These are phyloP conservation scores for Colletotrichum scovillei DNA, from an alignment of 2,329 filamentous ascomycete species.

Conservation along the genomic window DNA sequence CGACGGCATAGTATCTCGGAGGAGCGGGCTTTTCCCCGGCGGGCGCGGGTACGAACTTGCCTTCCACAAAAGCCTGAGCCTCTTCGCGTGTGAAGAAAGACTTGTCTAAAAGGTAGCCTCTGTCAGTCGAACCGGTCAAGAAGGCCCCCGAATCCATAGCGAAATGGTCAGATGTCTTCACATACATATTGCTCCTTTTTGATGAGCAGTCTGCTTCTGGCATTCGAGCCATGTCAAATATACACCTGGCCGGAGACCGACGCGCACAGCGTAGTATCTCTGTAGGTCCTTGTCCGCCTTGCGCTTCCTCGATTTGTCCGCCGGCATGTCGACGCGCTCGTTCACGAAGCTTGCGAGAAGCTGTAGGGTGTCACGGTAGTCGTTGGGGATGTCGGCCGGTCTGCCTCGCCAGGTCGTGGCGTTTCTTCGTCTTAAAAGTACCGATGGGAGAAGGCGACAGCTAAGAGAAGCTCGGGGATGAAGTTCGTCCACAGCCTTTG, in stretches of 20 bases:
- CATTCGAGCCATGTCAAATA: constrained; percentile 68
- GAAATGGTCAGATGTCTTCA: constrained; percentile 37
- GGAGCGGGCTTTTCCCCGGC: constrained; percentile 52
- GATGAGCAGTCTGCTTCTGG: constrained; percentile 69
- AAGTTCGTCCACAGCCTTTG: constrained; percentile 15
- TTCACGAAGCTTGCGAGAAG: constrained; percentile 3
- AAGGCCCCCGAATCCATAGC: not conserved
- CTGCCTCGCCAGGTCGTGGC: constrained; percentile 6
- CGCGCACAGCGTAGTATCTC: constrained; percentile 74
- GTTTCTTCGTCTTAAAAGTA: constrained; percentile 6
- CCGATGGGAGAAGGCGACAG: not conserved
- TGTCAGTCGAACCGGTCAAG: not conserved
- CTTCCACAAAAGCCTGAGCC: constrained; percentile 81
- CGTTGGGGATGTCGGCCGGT: not conserved
- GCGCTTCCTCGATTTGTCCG: constrained; percentile 54
- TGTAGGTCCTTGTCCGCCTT: constrained; percentile 57
- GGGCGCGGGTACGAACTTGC: constrained; percentile 59
- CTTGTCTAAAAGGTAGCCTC: constrained; percentile 69
- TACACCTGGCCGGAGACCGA: constrained; percentile 63
- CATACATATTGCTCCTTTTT: constrained; percentile 75
- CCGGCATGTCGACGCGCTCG: constrained; percentile 27
- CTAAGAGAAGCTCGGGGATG: not conserved
- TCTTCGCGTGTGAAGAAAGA: constrained; percentile 80
- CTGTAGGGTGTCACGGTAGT: not conserved
- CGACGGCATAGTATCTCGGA: constrained; percentile 69